These are phyloP conservation scores for Microthlaspi erraticum DNA, from an alignment of 345 rosid species.

Conservation along the genomic window DNA sequence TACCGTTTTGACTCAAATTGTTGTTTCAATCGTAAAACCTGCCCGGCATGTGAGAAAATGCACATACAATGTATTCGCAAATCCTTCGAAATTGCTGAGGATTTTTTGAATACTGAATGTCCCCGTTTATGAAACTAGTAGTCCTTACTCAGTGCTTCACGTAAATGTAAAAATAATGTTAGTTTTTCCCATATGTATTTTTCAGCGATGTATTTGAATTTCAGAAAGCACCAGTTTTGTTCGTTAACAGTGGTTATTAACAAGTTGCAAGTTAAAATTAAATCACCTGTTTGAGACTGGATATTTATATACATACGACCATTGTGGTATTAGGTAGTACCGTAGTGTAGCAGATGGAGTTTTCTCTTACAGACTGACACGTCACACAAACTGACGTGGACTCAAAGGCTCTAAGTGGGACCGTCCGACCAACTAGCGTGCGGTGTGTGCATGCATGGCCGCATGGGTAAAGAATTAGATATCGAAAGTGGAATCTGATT, in stretches of 20 bases:
- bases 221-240: neutral
- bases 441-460: constrained; percentile 16
- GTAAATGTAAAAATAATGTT: neutral
- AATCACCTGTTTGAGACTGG: too few species aligned
- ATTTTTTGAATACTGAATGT: too few species aligned
- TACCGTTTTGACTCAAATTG: neutral
- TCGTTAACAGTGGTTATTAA: too few species aligned
- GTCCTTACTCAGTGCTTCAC: neutral
- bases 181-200: too few species aligned
- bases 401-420: constrained; percentile 17
- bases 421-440: constrained; percentile 42
- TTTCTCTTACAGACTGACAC: constrained; percentile 26
- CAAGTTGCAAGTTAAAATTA: too few species aligned
- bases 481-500: constrained; percentile 31
- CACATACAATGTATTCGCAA: neutral
- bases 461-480: constrained; percentile 20
- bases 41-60: neutral
- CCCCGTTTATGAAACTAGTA: neutral
- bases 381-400: constrained; percentile 36
- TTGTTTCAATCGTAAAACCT: neutral
- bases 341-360: neutral
- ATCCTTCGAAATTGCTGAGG: neutral
- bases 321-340: constrained; percentile 25
- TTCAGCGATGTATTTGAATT: neutral
- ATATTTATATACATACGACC: neutral